Base-by-base conservation (phyloP, 139 green algal species). In the Asterochloris erici region DNA sequence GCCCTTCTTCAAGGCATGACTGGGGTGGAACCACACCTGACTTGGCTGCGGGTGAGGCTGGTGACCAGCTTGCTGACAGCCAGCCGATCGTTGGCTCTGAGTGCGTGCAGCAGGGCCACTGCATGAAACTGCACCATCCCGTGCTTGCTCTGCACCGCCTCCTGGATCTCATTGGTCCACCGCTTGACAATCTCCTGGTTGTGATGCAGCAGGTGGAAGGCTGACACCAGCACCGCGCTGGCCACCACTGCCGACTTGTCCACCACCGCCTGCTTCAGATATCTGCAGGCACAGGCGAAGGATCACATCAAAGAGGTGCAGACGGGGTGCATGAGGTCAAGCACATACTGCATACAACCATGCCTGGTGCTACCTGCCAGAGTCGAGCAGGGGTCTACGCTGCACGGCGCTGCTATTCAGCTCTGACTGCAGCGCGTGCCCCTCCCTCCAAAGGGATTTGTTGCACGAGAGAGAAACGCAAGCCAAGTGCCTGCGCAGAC, bases 241-340 rank as follows among this genome's bases (percentile, higher is more conserved):
- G 94, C 89, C n/a, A 97, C 94, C 54, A 90, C 85, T 27, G 87
- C 68, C 24, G 63, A 85, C 82, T 99, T 98, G 89, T 99, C 97
- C 78, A 99, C 97, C 24, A 99, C 91, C 0, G 96, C 97, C 88
- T 99, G 97, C 91, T 99, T 99, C 21, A 99, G 89, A 83, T 98
- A 98, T 28, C 76, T 80, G 60, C 60, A 69, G 38, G 38, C 38
- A 54, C 38, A 54, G 38, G 54, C 93, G 88, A 86, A 96, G 93
- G 77, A 97, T 94, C 74, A 90, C 83, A 73, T 63, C 78, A 63
- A 91, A 81, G 63, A 92, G 38, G 62, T 27, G 47, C 27, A 14
- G 54, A 27, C 23, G 23, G 10, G 21, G 63, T 29, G 26, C 62
- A 21, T 69, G 14, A 75, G 63, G 78, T 26, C 62, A 54, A 76